These are phyloP conservation scores for Neopestalotiopsis rosae DNA, from an alignment of 2,329 filamentous ascomycete genomes.

Conservation along the genomic window DNA sequence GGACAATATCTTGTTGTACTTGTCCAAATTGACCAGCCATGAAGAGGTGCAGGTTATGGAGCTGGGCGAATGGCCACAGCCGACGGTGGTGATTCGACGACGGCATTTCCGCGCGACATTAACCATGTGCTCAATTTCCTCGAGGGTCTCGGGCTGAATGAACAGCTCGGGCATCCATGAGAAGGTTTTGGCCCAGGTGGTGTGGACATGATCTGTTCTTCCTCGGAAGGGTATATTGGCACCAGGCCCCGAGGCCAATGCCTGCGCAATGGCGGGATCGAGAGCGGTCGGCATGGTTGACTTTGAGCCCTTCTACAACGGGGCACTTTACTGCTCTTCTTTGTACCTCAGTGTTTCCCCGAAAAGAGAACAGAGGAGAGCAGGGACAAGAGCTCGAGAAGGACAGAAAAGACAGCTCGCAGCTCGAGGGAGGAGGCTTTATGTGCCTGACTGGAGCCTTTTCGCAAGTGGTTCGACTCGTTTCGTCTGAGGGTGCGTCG, in stretches of 20 bases:
- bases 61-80: slow-evolving; percentile 90
- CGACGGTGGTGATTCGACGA: slow-evolving; percentile 83
- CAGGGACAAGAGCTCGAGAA: neutral
- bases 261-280: slow-evolving; percentile 18
- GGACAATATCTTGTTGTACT: slow-evolving; percentile 74
- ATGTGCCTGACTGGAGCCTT: neutral
- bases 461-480: neutral
- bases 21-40: slow-evolving; percentile 94
- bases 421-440: neutral
- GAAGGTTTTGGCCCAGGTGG: slow-evolving; percentile 95
- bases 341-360: neutral
- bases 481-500: slow-evolving; percentile 2
- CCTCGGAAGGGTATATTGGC: slow-evolving; percentile 74
- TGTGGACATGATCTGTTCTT: slow-evolving; percentile 74
- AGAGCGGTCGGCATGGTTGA: slow-evolving; percentile 11
- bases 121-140: slow-evolving; percentile 84
- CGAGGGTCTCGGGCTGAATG: slow-evolving; percentile 79
- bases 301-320: neutral
- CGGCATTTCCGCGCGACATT: slow-evolving; percentile 81
- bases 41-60: slow-evolving; percentile 91
- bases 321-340: neutral
- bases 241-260: slow-evolving; percentile 3
- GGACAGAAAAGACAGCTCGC: neutral
- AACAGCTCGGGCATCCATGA: slow-evolving; percentile 89
- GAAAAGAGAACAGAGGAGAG: neutral